Base-by-base conservation (phyloP, 2,329 filamentous ascomycete genomes). In the Escovopsis weberi region DNA sequence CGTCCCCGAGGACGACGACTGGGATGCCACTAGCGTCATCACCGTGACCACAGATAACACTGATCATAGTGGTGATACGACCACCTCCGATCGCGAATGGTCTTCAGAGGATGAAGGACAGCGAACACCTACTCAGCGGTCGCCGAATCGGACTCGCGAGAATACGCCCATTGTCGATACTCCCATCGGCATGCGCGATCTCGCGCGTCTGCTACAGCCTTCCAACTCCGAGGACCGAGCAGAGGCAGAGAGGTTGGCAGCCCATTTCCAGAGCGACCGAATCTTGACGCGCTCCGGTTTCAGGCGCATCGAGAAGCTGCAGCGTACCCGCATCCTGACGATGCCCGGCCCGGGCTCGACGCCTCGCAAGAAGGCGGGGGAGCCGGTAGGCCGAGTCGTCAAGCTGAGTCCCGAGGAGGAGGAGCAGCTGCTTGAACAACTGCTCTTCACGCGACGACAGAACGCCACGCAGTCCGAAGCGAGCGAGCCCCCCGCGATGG, bases 221-320 rank as follows among this genome's bases (percentile, higher is more conserved):
- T 75, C 74, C 46, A 86, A 75, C 30, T 70, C 75, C 0, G 84
- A 88, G 47, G 83, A 93, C 48, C 78, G 79, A 34, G 78, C 87
- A 41, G 84, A 94, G 62, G 88, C 91, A 1, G 75, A 77, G 42
- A 74, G 87, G 1, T 72, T 96, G 2, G 81, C 89, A 5, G 81
- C 85, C 0, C 88, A 94, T 58, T 70, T 96, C 1, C 68, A 73
- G 44, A 80, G 77, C 45, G 68, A 80, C 26, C 71, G 69, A 18
- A 79, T 89, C 44, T 69, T 95, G 64, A 98, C 91, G 2, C 80
- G 91, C 35, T 84, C 85, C 12, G 78, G 76, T 40, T 95, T 84
- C 62, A 73, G 71, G 37, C 75, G 74, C 36, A 70, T 80, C 50
- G 67, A 82, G 41, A 78, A 84, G 51, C 69, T 73, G 19, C 80